Percentiles rank a stretch among this genome's conserved stretches.
Conservation (phyloP, 148 eudicot genomes). For the Camellia lanceoleosa region DNA sequence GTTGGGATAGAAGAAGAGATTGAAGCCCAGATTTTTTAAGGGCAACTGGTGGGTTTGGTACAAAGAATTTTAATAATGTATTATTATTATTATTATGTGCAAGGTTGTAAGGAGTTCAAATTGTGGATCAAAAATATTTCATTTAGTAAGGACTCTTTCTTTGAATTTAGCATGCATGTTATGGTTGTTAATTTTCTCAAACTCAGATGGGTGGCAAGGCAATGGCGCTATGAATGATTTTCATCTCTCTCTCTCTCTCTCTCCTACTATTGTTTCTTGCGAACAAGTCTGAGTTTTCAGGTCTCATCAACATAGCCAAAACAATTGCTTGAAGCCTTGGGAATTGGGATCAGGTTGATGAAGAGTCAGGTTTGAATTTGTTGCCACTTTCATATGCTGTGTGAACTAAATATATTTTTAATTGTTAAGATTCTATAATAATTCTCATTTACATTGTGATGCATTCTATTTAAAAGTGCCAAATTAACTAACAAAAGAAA, state of each 20-base stretch:
- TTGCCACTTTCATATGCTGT: too few species aligned
- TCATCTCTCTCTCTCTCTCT: neutral
- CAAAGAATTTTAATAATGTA: neutral
- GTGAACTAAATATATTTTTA: too few species aligned
- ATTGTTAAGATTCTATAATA: too few species aligned
- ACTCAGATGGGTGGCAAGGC: neutral
- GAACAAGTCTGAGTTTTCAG: neutral
- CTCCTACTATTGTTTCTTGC: conserved; percentile 2
- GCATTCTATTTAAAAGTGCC: too few species aligned
- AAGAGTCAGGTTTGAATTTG: conserved; percentile 12
- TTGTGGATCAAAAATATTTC: too few species aligned
- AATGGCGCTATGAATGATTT: neutral
- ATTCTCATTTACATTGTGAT: too few species aligned
- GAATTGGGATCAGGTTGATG: neutral
- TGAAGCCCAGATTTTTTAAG: conserved; percentile 23
- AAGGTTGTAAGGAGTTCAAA: conserved; percentile 1
- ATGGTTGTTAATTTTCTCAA: conserved; percentile 9
- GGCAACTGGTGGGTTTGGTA: conserved; percentile 11
- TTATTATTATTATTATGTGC: neutral
- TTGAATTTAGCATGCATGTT: neutral
- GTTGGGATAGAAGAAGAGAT: neutral
- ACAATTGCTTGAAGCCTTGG: conserved; percentile 8
- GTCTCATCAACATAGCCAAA: conserved; percentile 4
- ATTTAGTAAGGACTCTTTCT: neutral
- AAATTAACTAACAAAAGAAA: too few species aligned